Evolutionary conservation across 163 green algal genomes (phyloP).

Genomic region (Coccomyxa subellipsoidea): DNA sequence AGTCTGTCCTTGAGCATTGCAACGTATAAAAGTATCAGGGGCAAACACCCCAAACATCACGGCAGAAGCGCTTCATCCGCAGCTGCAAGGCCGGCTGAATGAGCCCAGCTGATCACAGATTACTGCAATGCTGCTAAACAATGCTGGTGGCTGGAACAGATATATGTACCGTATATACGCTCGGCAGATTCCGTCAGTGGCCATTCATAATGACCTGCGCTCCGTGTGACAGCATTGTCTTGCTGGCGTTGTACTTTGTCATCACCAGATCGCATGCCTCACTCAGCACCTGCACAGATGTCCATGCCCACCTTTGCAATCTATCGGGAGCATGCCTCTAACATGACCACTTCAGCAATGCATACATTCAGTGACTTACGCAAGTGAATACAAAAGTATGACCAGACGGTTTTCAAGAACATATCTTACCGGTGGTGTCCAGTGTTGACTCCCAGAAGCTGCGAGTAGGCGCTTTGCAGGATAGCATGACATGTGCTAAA

Average conservation of each 20-base stretch:
- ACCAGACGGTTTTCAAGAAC: background rate
- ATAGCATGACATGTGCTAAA: background rate
- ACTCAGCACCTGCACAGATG: conserved; percentile 38
- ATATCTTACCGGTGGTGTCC: too few species aligned
- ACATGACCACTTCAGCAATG: too few species aligned
- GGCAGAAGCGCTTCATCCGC: background rate
- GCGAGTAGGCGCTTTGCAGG: too few species aligned
- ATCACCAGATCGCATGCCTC: conserved; percentile 45
- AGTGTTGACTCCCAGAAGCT: too few species aligned
- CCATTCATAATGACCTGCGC: background rate
- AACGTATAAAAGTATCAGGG: too few species aligned
- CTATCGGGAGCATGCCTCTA: too few species aligned
- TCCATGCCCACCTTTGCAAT: too few species aligned
- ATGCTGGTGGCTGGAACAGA: background rate
- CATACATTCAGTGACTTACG: background rate
- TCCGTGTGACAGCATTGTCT: background rate
- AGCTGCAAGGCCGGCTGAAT: background rate
- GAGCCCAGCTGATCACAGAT: background rate
- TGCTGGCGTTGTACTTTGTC: conserved; percentile 11
- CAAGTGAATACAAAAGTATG: background rate
- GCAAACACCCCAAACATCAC: background rate
- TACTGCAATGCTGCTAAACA: background rate
- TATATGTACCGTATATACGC: background rate
- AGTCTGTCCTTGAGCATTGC: too few species aligned
- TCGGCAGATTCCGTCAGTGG: background rate